These are phyloP conservation scores for Fomitopsis pulvina DNA, from an alignment of 768 basidiomycete genomes.

Conservation along the genomic window DNA sequence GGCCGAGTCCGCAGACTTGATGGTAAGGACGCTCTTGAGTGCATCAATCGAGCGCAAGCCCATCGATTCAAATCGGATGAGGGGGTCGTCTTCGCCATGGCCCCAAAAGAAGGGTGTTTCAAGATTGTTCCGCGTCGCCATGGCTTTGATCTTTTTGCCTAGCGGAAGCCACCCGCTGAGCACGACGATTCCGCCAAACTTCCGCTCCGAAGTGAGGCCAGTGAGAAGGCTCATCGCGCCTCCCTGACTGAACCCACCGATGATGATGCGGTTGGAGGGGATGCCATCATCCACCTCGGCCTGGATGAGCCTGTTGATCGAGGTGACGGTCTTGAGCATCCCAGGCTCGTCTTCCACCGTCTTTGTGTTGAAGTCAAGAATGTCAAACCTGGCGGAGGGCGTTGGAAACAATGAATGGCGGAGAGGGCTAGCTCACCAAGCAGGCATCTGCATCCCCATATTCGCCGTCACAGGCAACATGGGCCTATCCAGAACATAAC, in stretches of 20 bases:
- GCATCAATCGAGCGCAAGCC: constrained; percentile 50
- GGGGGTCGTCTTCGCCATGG: constrained; percentile 69
- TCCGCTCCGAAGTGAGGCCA: constrained; percentile 58
- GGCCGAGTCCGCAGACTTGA: constrained; percentile 34
- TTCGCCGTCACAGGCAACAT: constrained; percentile 67
- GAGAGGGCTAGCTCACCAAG: constrained; percentile 42
- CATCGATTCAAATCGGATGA: constrained; percentile 50
- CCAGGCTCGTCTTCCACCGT: constrained; percentile 66
- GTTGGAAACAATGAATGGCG: neutral
- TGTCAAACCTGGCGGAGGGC: constrained; percentile 61
- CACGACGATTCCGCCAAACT: constrained; percentile 63
- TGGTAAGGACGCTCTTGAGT: constrained; percentile 47
- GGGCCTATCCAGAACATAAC: constrained; percentile 30
- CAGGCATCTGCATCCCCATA: constrained; percentile 66
- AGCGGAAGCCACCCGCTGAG: constrained; percentile 82
- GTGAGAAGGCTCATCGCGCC: constrained; percentile 73
- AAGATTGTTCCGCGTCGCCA: constrained; percentile 52
- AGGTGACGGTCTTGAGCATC: constrained; percentile 57
- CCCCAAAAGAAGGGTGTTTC: constrained; percentile 80
- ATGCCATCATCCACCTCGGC: constrained; percentile 70
- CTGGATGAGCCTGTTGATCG: constrained; percentile 63
- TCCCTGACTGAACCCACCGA: constrained; percentile 90
- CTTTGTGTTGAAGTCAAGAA: constrained; percentile 37
- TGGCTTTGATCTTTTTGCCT: constrained; percentile 57
- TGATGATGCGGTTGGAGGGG: constrained; percentile 61